Evolutionary conservation across 108 stramenopile genomes (phyloP), one percentile per base, ranked within the genome.

Genomic region (Chaetoceros tenuissimus): DNA sequence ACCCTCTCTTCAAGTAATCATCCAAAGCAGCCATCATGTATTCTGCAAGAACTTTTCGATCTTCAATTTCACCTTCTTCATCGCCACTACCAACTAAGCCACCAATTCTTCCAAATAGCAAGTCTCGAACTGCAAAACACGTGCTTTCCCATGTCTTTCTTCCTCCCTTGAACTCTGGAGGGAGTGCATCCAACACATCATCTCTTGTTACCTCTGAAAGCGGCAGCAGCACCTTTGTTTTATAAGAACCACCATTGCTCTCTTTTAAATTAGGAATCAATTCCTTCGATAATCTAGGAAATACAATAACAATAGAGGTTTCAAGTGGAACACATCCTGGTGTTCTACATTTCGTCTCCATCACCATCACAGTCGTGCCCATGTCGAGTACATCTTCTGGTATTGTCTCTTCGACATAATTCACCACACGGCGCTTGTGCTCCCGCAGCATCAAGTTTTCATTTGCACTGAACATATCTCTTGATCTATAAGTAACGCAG

Each of bases 381-480:
- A 85, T 34, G 29, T 89, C 87, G 17, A 93, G 58, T 13, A 78
- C 75, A 25, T 75, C 64, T 49, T 86, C 83, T 46, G 85, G 85
- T 40, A 93, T 89, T 30, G 74, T 79, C 0, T 67, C 57, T 72
- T 93, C 91, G 49, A 93, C 68, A 20, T 63, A 67, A 29, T 75
- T 59, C 5, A 93, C 80, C 52, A 93, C 80, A 23, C 80, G 74
- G 20, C 81, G 81, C 59, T 93, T 93, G 79, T 87, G 79, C 52
- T 87, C 74, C 1, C 91, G 81, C 20, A 93, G 75, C 10, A 79
- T 24, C 20, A 93, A 64, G 66, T 93, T 93, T 69, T 93, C 86
- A 53, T 93, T 93, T 50, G 91, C 91, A 19, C 87, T 82, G 71
- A 93, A 93, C 87, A 89, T 90, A n/a, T n/a, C n/a, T n/a, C n/a